A percentile compares a stretch with the other conserved stretches of the same genome.
phyloP scores from a whole-genome alignment of 305 asterid genomes.

The Euphrasia arctica region DNA sequence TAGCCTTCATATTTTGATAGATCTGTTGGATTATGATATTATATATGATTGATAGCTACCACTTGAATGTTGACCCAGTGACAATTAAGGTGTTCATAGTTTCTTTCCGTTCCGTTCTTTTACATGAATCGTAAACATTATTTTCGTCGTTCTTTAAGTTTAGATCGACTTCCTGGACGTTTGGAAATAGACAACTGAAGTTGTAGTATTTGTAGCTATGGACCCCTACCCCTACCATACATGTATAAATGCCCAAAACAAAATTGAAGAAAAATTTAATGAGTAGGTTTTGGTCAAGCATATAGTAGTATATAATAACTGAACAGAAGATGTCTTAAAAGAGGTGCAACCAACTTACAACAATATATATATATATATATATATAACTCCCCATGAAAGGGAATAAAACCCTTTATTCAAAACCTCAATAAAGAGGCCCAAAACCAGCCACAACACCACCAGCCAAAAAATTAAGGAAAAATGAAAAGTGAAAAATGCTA shows the following conservation, averaged over 20 bases:
- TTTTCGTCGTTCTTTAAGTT: not conserved
- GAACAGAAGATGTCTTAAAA: conserved; percentile 17
- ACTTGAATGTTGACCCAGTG: not conserved
- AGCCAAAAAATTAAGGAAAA: conserved; percentile 30
- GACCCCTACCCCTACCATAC: conserved; percentile 33
- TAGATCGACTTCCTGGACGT: not conserved
- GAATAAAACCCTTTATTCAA: conserved; percentile 42
- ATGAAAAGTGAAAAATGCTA: conserved; percentile 23
- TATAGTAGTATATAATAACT: not conserved
- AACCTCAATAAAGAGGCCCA: conserved; percentile 38
- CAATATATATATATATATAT: not conserved
- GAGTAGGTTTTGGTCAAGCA: conserved; percentile 18
- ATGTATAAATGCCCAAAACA: conserved; percentile 15
- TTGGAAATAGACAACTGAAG: conserved; percentile 16
- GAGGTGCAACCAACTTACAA: conserved; percentile 18
- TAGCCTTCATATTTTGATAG: not conserved
- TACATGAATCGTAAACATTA: conserved; percentile 5
- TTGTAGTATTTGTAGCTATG: conserved; percentile 20
- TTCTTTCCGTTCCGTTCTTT: not conserved
- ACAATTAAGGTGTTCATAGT: not conserved
- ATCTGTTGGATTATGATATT: not conserved
- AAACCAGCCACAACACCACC: conserved; percentile 48
- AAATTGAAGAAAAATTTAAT: not conserved
- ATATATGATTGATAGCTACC: not conserved
- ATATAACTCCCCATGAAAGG: conserved; percentile 11